A percentile compares a stretch with the other conserved stretches of the same genome.
Conservation (phyloP, 2,329 filamentous ascomycete genomes). For the Colletotrichum tropicicola region DNA sequence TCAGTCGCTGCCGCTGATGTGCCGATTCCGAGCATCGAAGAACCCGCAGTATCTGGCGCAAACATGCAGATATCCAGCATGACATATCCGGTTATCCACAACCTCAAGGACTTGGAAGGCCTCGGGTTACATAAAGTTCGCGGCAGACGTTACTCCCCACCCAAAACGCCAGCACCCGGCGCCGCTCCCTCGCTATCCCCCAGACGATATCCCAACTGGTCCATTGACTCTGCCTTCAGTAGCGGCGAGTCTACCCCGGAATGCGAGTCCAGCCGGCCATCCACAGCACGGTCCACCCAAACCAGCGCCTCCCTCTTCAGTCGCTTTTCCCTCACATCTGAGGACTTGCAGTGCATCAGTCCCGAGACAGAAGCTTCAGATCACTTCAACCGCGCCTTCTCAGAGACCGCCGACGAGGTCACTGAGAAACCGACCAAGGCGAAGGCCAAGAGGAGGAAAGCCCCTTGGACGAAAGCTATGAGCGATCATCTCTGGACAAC, state of each 20-base stretch:
- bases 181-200: conserved; percentile 53
- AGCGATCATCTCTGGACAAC: conserved; percentile 72
- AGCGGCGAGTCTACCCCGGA: conserved; percentile 67
- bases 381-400: conserved; percentile 28
- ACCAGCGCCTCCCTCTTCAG: conserved; percentile 67
- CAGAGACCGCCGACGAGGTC: conserved; percentile 8
- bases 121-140: conserved; percentile 44
- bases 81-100: conserved; percentile 42
- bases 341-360: conserved; percentile 63
- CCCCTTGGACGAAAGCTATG: conserved; percentile 72
- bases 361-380: conserved; percentile 54
- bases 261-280: conserved; percentile 67
- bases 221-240: conserved; percentile 64
- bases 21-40: conserved; percentile 72
- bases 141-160: conserved; percentile 58
- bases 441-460: conserved; percentile 53
- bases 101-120: conserved; percentile 43
- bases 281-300: conserved; percentile 67
- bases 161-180: conserved; percentile 66
- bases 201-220: conserved; percentile 66
- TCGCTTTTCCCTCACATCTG: conserved; percentile 63
- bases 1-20: conserved; percentile 73
- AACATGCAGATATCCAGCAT: conserved; percentile 55
- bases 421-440: conserved; percentile 6
- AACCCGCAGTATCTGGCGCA: conserved; percentile 50